Conservation (phyloP, 371 early-diverging fungal species). For the Rhizopus arrhizus region DNA sequence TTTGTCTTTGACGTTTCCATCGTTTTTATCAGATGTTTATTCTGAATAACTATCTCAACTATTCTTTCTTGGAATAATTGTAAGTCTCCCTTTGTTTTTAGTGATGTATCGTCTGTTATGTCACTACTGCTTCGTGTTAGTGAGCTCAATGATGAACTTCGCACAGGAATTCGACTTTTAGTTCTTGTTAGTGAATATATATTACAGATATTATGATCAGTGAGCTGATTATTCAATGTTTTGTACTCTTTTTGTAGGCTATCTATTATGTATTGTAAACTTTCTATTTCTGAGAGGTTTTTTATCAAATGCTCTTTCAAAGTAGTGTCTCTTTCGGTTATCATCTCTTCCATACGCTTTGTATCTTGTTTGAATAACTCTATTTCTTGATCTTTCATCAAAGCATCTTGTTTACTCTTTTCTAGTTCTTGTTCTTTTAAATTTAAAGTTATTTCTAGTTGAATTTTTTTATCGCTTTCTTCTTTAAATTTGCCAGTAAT, state of each 20-base stretch:
- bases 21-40: conserved; percentile 17
- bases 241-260: conserved; percentile 7
- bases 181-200: background rate
- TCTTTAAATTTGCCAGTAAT: background rate
- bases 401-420: background rate
- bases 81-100: conserved; percentile 10
- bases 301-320: background rate
- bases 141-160: background rate
- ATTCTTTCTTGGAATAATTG: conserved; percentile 12
- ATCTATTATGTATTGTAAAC: background rate
- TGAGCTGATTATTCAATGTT: background rate
- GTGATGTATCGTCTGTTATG: background rate
- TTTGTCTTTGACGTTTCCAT: conserved; percentile 13
- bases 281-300: background rate
- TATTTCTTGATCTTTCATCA: conserved; percentile 6
- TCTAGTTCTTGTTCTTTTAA: conserved; percentile 7
- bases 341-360: background rate
- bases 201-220: background rate
- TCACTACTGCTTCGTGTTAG: background rate
- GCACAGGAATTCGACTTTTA: background rate
- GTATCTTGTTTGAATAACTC: background rate
- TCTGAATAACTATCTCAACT: conserved; percentile 11
- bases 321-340: conserved; percentile 8
- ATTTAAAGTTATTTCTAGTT: conserved; percentile 5
- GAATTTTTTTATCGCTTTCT: conserved; percentile 4